Conservation (phyloP, 108 stramenopile genomes). For the Cylindrotheca fusiformis region DNA sequence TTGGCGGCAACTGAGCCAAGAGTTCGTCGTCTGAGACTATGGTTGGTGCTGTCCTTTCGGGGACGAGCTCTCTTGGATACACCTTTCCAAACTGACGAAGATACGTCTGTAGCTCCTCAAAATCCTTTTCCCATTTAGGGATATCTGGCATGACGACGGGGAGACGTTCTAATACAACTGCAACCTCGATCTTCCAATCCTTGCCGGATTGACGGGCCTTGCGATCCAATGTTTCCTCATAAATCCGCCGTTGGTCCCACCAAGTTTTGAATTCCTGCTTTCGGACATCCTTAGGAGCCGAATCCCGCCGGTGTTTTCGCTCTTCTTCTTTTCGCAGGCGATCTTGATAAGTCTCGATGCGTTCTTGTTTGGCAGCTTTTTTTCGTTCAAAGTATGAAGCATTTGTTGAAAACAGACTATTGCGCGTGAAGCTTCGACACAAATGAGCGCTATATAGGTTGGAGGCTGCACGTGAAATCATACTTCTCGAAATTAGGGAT, state of each 20-base stretch:
- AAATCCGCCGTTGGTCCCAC: conserved; percentile 49
- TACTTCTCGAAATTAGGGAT: too few relatives aligned
- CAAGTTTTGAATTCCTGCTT: conserved; percentile 55
- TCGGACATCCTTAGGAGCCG: conserved; percentile 34
- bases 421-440: too few relatives aligned
- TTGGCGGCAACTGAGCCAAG: conserved; percentile 60
- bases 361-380: conserved; percentile 54
- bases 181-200: conserved; percentile 75
- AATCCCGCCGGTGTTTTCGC: conserved; percentile 53
- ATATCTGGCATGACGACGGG: conserved; percentile 70
- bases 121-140: conserved; percentile 67
- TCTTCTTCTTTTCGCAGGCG: conserved; percentile 37
- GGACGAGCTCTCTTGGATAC: conserved; percentile 59
- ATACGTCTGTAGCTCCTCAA: conserved; percentile 47
- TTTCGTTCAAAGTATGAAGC: conserved; percentile 35
- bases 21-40: conserved; percentile 56
- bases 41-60: neutral
- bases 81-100: conserved; percentile 61
- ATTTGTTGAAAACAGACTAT: neutral
- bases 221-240: conserved; percentile 57
- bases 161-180: conserved; percentile 70
- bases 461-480: too few relatives aligned
- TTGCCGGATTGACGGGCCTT: conserved; percentile 61
- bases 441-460: too few relatives aligned
- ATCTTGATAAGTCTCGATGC: conserved; percentile 40